Evolutionary conservation across 1,139 yeast genomes (phyloP).

Genomic region (Scheffersomyces segobiensis): DNA sequence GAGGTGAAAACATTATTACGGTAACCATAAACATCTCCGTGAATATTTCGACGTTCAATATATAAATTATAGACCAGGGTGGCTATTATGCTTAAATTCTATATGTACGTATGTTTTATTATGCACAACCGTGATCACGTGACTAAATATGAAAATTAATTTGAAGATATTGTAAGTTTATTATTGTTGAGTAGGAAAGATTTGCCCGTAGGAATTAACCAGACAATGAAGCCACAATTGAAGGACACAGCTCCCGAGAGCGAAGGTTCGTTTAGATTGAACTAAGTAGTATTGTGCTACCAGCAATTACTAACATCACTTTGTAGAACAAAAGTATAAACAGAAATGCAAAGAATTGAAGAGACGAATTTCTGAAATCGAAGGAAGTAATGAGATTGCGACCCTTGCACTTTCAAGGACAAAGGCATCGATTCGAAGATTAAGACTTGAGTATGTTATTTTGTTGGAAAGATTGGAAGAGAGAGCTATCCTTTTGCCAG

Average conservation of each 20-base stretch:
- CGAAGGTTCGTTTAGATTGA: conserved; percentile 34
- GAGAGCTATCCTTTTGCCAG: conserved; percentile 41
- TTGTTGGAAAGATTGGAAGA: conserved; percentile 78
- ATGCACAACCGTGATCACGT: background rate
- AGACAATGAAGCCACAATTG: background rate
- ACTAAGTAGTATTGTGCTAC: background rate
- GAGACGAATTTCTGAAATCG: conserved; percentile 70
- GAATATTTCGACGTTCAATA: too few species aligned
- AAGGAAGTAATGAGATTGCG: conserved; percentile 76
- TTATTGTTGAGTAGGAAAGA: background rate
- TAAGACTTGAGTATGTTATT: conserved; percentile 79
- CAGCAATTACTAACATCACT: background rate
- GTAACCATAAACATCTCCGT: too few species aligned
- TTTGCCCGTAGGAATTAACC: background rate
- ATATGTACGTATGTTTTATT: too few species aligned
- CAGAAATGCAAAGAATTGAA: conserved; percentile 74
- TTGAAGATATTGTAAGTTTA: background rate
- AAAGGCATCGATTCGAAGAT: conserved; percentile 71
- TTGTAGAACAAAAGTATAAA: conserved; percentile 44
- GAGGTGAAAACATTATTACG: too few species aligned
- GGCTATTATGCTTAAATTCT: too few species aligned
- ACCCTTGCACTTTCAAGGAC: conserved; percentile 80
- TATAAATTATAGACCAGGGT: too few species aligned
- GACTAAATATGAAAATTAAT: background rate
- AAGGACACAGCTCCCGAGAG: conserved; percentile 42